phyloP scores from a whole-genome alignment of 495 filamentous ascomycete species.

The Aspergillus mulundensis region DNA sequence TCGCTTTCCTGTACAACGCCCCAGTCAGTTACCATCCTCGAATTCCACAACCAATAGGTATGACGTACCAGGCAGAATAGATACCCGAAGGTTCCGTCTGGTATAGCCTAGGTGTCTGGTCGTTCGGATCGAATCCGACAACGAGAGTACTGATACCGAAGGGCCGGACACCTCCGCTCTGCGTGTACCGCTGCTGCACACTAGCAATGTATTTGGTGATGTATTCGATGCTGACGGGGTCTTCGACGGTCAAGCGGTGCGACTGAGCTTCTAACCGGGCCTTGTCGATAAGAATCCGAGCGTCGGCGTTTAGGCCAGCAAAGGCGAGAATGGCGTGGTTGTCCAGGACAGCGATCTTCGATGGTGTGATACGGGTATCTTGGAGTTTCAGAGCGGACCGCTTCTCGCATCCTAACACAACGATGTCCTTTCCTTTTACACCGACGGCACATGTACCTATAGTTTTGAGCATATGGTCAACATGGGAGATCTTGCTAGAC shows the following conservation, averaged over 20 bases:
- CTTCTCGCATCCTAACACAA: conserved; percentile 97
- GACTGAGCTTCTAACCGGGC: conserved; percentile 95
- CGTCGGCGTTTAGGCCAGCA: conserved; percentile 94
- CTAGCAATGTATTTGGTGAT: conserved; percentile 98
- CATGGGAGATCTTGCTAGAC: background rate
- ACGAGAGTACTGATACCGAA: conserved; percentile 98
- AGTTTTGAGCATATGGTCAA: background rate
- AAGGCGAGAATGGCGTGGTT: conserved; percentile 96
- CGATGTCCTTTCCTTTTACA: conserved; percentile 91
- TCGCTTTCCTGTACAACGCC: conserved; percentile 76
- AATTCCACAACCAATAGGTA: background rate
- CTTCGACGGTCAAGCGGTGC: conserved; percentile 96
- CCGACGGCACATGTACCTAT: conserved; percentile 95
- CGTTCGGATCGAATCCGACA: conserved; percentile 92
- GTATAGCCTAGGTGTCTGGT: conserved; percentile 80
- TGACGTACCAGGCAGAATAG: conserved; percentile 87
- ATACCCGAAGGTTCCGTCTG: conserved; percentile 98
- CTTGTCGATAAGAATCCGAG: conserved; percentile 95
- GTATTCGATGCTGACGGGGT: conserved; percentile 96
- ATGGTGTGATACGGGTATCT: conserved; percentile 97
- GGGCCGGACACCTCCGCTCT: conserved; percentile 93
- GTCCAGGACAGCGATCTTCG: conserved; percentile 93
- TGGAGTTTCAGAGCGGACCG: conserved; percentile 98
- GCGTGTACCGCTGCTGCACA: conserved; percentile 97
- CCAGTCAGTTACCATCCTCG: background rate